Percentiles rank a stretch among this genome's conserved stretches.
These are phyloP conservation scores for Nitzschia sp. DNA, from an alignment of 108 stramenopile species.

Conservation along the genomic window DNA sequence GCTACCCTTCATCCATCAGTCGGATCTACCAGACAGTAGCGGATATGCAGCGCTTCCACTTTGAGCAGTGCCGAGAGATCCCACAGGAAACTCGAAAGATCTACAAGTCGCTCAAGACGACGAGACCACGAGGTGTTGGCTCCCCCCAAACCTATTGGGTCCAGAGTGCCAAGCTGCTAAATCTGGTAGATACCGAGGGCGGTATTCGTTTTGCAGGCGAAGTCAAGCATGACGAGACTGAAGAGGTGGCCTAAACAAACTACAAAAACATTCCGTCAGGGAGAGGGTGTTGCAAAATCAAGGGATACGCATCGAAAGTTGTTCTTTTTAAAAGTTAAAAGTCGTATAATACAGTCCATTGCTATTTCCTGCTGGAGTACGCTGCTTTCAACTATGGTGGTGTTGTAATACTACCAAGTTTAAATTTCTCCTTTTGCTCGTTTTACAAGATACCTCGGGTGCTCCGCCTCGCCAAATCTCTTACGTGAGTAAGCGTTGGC, in stretches of 20 bases:
- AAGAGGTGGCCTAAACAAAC: slow-evolving; percentile 6
- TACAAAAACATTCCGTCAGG: too few species aligned
- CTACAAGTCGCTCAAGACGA: slow-evolving; percentile 84
- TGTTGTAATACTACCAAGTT: too few species aligned
- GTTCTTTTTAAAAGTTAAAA: too few species aligned
- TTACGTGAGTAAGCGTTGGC: too few species aligned
- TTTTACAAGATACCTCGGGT: too few species aligned
- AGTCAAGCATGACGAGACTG: slow-evolving; percentile 17
- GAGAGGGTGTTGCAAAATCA: background rate
- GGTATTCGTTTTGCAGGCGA: slow-evolving; percentile 73
- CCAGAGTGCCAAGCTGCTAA: slow-evolving; percentile 75
- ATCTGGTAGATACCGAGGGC: slow-evolving; percentile 70
- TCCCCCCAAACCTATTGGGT: slow-evolving; percentile 89
- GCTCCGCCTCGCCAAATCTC: too few species aligned
- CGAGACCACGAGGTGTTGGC: slow-evolving; percentile 81
- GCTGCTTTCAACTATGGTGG: too few species aligned
- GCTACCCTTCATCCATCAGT: slow-evolving; percentile 84
- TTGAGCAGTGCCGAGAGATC: slow-evolving; percentile 82
- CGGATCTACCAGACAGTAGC: slow-evolving; percentile 89
- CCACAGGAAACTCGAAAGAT: slow-evolving; percentile 61
- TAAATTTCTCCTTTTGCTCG: too few species aligned
- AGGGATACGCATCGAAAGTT: too few species aligned
- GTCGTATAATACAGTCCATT: too few species aligned
- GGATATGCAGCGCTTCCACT: slow-evolving; percentile 92
- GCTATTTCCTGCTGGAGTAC: too few species aligned